Conservation (phyloP, 2,329 filamentous ascomycete genomes). For the Mollisiaceae sp. region DNA sequence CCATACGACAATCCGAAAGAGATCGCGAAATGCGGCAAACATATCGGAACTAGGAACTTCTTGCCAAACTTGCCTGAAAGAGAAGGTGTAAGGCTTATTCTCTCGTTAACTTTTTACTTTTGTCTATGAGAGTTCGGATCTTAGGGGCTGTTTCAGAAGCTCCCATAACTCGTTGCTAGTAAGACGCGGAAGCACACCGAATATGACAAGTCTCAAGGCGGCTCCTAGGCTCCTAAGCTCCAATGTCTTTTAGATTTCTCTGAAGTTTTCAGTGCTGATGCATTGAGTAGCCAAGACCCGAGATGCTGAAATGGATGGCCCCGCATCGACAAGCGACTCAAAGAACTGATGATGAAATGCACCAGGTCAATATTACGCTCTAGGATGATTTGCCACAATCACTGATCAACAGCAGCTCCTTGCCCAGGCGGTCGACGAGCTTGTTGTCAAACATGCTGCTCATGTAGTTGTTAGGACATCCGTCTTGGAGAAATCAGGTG, state of each 20-base stretch:
- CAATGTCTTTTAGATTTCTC: too few relatives aligned
- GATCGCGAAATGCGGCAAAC: slow-evolving; percentile 32
- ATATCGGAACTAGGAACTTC: slow-evolving; percentile 25
- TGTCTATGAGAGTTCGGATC: too few relatives aligned
- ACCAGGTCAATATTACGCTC: slow-evolving; percentile 22
- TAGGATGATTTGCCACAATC: neutral
- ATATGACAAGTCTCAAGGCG: too few relatives aligned
- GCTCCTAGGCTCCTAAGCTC: too few relatives aligned
- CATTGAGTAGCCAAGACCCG: slow-evolving; percentile 18
- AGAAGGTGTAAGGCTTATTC: slow-evolving; percentile 22
- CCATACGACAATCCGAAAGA: slow-evolving; percentile 34
- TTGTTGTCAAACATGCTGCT: slow-evolving; percentile 24
- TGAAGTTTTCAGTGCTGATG: too few relatives aligned
- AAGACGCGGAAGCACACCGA: too few relatives aligned
- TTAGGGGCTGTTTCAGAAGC: too few relatives aligned
- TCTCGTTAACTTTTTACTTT: too few relatives aligned
- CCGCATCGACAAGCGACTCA: slow-evolving; percentile 33
- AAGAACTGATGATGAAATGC: slow-evolving; percentile 30
- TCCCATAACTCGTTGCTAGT: too few relatives aligned
- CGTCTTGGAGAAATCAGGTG: slow-evolving; percentile 32
- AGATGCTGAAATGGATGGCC: slow-evolving; percentile 34
- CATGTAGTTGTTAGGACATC: slow-evolving; percentile 31
- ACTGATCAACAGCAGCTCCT: slow-evolving; percentile 23
- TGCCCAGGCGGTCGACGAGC: slow-evolving; percentile 22
- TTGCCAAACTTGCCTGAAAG: slow-evolving; percentile 28